Evolutionary conservation across 306 rosid species (phyloP), one percentile per base, ranked within the genome.

Genomic region (Lagenaria siceraria): DNA sequence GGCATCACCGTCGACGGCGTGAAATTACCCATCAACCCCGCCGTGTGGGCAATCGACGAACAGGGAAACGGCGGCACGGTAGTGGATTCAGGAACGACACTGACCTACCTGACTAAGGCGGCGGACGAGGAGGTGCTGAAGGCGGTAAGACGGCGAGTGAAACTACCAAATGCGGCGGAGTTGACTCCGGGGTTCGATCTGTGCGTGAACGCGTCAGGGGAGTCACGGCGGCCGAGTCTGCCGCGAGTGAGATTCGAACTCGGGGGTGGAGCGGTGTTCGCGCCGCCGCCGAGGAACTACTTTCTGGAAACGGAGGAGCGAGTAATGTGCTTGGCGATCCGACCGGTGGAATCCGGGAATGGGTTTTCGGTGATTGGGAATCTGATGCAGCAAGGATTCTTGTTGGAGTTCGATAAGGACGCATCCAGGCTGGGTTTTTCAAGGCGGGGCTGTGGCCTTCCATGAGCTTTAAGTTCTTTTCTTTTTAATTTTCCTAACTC

Each of bases 321-420:
- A 70, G 87, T 90, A 5, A 46, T 63, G 83, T 92, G 97, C 25
- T 21, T 92, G 78, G 92, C 97, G 78, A 80, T 90, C 60, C 96
- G 80, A 66, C 87, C 97, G 59, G 88, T 83, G 12, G 83, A 77
- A 24, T 42, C 81, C 64, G 88, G 75, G 22, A 78, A 83, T 1
- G 97, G 93, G 18, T 86, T 84, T 78, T 88, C 93, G 7, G 96
- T 92, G 59, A 79, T 92, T 0, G 97, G 97, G 86, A 92, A 90
- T 86, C 87, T 92, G 31, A 83, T 92, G 92, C 97, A 92, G 62
- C 97, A 92, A 75, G 97, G 97, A 7, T 92, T 82, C 68, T 79
- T 92, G 90, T 80, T 90, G 55, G 93, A 88, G 80, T 92, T 87
- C 33, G 97, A 92, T 14, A 83, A 76, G 38, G 93, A 88, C 76